Evolutionary conservation across 768 basidiomycete genomes (phyloP), one percentile per base, ranked within the genome.

Genomic region (Punctularia strigosozonata): DNA sequence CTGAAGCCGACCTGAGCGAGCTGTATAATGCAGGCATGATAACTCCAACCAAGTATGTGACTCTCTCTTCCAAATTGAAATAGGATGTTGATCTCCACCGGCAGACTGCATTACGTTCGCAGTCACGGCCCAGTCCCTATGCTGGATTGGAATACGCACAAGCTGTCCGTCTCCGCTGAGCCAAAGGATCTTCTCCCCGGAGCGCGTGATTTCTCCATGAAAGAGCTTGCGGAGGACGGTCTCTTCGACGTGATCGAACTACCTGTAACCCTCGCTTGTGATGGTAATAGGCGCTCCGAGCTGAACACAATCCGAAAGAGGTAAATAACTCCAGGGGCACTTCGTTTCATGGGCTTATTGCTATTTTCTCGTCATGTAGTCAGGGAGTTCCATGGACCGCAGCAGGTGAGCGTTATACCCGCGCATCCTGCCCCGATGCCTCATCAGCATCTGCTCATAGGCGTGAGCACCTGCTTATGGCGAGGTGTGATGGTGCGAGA

Each of bases 101-200:
- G n/a, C 24, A 50, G 49, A 25, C 37, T 50, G 10, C 49, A 50
- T 25, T 50, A 48, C 30, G 49, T 50, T 6, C 44, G 49, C 5
- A 46, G 40, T 18, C 49, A 50, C 31, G 49, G 44, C 6, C 25
- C 46, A 0, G 49, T 50, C 5, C 46, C 49, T 2, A 39, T 43
- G 26, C 33, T 50, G 14, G 32, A 24, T 13, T 50, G 49, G 49
- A 43, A 50, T 28, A 44, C 41, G 5, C 49, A 50, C 31, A 36
- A 15, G 6, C 43, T 51, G 25, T 31, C 36, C n/a, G 42, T 43
- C 7, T 43, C 25, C 17, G 43, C 26, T 41, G 21, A 19, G 24
- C 47, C 17, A n/a, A 22, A 37, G 3, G 42, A 37, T 3, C 26
- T 50, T 4, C 33, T 44, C 5, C 10, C 41, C 1, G 31, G 38